phyloP scores from a whole-genome alignment of 768 basidiomycete genomes.

The Termitomyces sp. region DNA sequence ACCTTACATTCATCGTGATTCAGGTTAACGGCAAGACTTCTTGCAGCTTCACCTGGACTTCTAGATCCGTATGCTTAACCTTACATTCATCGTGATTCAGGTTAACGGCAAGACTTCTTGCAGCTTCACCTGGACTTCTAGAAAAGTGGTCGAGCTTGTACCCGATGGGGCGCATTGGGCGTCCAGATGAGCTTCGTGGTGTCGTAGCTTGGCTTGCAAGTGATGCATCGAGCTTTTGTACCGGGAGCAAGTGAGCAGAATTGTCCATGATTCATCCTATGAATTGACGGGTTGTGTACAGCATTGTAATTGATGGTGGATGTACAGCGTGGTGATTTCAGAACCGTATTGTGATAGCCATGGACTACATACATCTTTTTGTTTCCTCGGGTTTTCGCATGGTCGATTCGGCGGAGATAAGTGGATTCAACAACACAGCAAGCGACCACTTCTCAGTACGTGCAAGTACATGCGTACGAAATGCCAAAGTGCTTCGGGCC shows the following conservation, averaged over 20 bases:
- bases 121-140: conserved; percentile 41
- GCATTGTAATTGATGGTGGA: background rate
- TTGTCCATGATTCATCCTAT: background rate
- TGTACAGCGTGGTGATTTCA: conserved; percentile 1
- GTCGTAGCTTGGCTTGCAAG: conserved; percentile 69
- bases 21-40: conserved; percentile 32
- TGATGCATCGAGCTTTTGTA: conserved; percentile 74
- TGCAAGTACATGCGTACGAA: too few relatives aligned
- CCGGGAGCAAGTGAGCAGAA: conserved; percentile 70
- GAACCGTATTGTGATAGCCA: background rate
- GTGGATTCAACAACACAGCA: background rate
- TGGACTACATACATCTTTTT: too few relatives aligned
- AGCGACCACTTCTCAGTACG: too few relatives aligned
- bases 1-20: too few relatives aligned
- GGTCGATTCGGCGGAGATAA: background rate
- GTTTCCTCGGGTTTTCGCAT: too few relatives aligned
- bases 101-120: conserved; percentile 39
- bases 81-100: too few relatives aligned
- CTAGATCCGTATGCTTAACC: too few relatives aligned
- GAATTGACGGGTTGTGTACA: background rate
- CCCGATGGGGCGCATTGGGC: conserved; percentile 65
- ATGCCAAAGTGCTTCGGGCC: too few relatives aligned
- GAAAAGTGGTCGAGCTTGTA: conserved; percentile 41
- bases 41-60: conserved; percentile 42
- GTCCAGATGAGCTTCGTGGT: conserved; percentile 70